Evolutionary conservation across 2,329 filamentous ascomycete genomes (phyloP).

Genomic region (Leptographium radiaticola): DNA sequence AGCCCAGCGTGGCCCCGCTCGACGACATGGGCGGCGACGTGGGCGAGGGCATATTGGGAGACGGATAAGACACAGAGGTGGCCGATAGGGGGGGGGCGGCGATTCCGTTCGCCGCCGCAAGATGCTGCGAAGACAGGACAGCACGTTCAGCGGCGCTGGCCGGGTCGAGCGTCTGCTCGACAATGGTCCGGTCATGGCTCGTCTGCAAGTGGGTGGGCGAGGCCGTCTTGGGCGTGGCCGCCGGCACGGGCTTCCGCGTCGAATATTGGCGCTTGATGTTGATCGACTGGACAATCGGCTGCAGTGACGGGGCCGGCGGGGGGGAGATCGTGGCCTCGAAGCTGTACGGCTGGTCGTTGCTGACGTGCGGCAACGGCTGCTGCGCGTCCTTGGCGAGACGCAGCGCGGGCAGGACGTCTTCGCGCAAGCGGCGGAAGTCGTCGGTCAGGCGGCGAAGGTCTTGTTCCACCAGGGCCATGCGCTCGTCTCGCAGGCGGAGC

Average conservation of each 20-base stretch:
- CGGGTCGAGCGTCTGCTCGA: conserved; percentile 54
- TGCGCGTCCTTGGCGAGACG: conserved; percentile 85
- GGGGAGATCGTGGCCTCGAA: conserved; percentile 21
- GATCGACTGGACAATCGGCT: conserved; percentile 35
- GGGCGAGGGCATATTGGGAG: conserved; percentile 56
- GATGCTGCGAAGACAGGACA: conserved; percentile 53
- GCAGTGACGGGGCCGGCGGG: conserved; percentile 13
- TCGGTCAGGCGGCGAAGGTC: conserved; percentile 76
- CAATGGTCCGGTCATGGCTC: conserved; percentile 51
- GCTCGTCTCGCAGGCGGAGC: conserved; percentile 78
- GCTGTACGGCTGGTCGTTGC: conserved; percentile 27
- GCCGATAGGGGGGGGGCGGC: conserved; percentile 33
- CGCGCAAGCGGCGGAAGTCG: conserved; percentile 76
- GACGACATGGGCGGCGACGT: conserved; percentile 50
- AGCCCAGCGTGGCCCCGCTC: conserved; percentile 39
- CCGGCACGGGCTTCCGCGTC: conserved; percentile 57
- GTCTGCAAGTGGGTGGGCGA: conserved; percentile 63
- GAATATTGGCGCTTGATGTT: conserved; percentile 60
- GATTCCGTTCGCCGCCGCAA: conserved; percentile 56
- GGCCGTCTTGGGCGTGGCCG: conserved; percentile 58
- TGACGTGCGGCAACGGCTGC: conserved; percentile 61
- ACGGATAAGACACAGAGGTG: conserved; percentile 42
- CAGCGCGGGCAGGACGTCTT: conserved; percentile 83
- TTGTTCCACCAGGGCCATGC: conserved; percentile 69
- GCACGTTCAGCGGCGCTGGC: conserved; percentile 55